Conservation (phyloP, 306 rosid species). For the Quercus aquifolioides region DNA sequence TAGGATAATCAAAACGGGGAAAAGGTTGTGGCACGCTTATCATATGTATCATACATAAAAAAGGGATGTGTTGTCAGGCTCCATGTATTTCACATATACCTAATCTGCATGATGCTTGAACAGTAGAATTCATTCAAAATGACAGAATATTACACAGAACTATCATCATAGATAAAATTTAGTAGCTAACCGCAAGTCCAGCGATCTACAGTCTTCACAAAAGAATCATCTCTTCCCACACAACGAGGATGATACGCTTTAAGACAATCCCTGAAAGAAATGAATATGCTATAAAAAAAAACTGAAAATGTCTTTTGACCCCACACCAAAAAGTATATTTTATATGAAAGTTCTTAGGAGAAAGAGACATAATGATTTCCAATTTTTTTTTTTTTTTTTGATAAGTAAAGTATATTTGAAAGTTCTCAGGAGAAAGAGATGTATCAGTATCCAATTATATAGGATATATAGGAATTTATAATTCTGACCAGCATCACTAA, state of each 20-base stretch:
- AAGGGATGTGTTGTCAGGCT: not conserved
- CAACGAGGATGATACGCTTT: slow-evolving; percentile 67
- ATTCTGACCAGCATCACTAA: not conserved
- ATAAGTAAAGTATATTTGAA: not conserved
- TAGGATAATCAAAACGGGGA: not conserved
- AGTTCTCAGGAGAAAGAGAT: not conserved
- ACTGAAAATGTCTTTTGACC: no score
- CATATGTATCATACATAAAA: not conserved
- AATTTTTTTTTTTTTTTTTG: no score
- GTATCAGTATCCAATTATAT: not conserved
- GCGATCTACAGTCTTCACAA: slow-evolving; percentile 27
- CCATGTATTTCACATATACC: not conserved
- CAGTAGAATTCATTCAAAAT: slow-evolving; percentile 13
- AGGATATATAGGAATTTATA: not conserved
- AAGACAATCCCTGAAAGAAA: slow-evolving; percentile 59
- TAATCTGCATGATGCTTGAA: not conserved
- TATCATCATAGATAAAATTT: slow-evolving; percentile 12
- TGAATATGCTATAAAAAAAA: no score
- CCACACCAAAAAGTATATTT: slow-evolving; percentile 13
- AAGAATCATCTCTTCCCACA: slow-evolving; percentile 41
- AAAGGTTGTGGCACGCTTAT: not conserved
- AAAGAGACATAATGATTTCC: not conserved
- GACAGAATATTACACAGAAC: slow-evolving; percentile 14
- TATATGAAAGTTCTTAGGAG: not conserved
- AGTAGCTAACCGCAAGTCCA: slow-evolving; percentile 58